Base-by-base conservation (phyloP, 805 yeast genomes). In the Kodamaea sagamina region DNA sequence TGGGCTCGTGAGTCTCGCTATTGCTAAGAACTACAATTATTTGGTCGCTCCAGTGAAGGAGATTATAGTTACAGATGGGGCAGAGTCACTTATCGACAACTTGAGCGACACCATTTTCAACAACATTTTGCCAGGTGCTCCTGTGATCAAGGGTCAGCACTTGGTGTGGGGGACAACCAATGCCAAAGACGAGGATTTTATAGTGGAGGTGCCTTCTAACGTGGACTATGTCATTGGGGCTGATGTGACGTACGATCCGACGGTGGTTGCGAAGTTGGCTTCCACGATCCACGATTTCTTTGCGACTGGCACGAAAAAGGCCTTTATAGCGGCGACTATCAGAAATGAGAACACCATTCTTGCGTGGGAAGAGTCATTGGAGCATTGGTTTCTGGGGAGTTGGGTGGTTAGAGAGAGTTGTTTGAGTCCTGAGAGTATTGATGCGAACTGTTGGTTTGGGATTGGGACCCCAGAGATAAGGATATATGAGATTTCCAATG, bases 211-310 rank as follows among this genome's bases (percentile, higher is more conserved):
- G 3, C 47, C 49, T 2, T 57, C 62, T 0, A 43, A 54, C 2
- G 51, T 46, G 8, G 81, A 82, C 52, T 60, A 82, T 1, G 65
- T 89, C 0, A 55, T 88, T 3, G 96, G 90, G 0, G 93, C 97
- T 0, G 98, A 90, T 61, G 88, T 90, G 10, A 88, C 96, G 0
- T 90, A 86, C 61, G 97, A 90, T 55, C 58, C 79, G 2, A 65
- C 75, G 3, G 70, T 81, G 2, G 71, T 88, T 15, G 80, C 81
- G 0, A 63, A 63, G 17, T 68, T 90, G 31, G 72, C 79, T n/a
- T 47, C 55, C 4, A 75, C 82, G 8, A 55, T 86, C 2, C 48
- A 56, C n/a, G 69, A 65, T 29, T 63, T 72, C 41, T 59, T 71
- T 36, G 52, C 4, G 27, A 52, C 32, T 5, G 50, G 55, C 17